Evolutionary conservation across 2,329 filamentous ascomycete genomes (phyloP).

Genomic region (Fusarium sublunatum): DNA sequence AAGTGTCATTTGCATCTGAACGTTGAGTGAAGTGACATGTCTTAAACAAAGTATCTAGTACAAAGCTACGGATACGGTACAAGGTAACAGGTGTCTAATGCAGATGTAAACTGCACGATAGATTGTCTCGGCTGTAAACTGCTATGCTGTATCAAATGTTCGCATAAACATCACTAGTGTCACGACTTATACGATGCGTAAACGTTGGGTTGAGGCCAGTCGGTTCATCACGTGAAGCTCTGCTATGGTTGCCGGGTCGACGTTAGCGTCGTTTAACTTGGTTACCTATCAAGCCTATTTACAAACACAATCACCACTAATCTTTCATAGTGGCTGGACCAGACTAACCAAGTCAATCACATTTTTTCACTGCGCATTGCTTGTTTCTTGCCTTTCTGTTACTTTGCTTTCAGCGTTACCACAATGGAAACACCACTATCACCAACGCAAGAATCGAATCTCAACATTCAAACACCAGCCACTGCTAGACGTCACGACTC

Average conservation of each 20-base stretch:
- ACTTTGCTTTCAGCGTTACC: slow-evolving; percentile 36
- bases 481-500: slow-evolving; percentile 37
- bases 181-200: background rate
- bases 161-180: background rate
- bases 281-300: slow-evolving; percentile 1
- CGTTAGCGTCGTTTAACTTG: slow-evolving; percentile 31
- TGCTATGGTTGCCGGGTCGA: slow-evolving; percentile 37
- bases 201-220: slow-evolving; percentile 5
- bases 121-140: slow-evolving; percentile 7
- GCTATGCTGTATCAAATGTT: slow-evolving; percentile 1
- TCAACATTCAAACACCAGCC: slow-evolving; percentile 45
- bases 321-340: slow-evolving; percentile 9
- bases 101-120: slow-evolving; percentile 1
- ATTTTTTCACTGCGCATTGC: slow-evolving; percentile 6
- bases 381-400: slow-evolving; percentile 23
- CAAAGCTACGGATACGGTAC: background rate
- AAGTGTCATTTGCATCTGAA: slow-evolving; percentile 8
- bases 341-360: slow-evolving; percentile 10
- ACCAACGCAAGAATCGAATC: slow-evolving; percentile 40
- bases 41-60: background rate
- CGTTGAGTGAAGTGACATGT: background rate
- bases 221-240: slow-evolving; percentile 19
- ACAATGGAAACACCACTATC: slow-evolving; percentile 47
- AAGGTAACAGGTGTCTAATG: background rate
- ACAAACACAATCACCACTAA: slow-evolving; percentile 30